A percentile compares a stretch with the other conserved stretches of the same genome.
These are phyloP conservation scores for Blastomyces silverae DNA, from an alignment of 2,329 filamentous ascomycete genomes.

Conservation along the genomic window DNA sequence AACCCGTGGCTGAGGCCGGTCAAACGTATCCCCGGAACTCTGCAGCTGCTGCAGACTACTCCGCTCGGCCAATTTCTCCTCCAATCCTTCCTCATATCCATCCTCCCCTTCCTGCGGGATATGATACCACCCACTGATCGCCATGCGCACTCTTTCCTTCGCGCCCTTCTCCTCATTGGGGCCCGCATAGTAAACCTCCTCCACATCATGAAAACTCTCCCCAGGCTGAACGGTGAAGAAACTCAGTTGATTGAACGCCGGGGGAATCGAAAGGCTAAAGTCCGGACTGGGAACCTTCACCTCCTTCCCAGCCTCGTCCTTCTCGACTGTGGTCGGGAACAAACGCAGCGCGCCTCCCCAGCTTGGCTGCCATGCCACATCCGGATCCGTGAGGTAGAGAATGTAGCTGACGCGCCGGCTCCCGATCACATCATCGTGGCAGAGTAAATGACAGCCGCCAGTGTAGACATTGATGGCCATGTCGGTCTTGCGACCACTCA, in stretches of 20 bases:
- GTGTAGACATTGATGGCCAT: slow-evolving; percentile 99
- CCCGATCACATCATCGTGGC: slow-evolving; percentile 99
- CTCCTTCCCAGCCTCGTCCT: slow-evolving; percentile 62
- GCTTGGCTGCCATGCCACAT: slow-evolving; percentile 77
- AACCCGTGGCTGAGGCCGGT: slow-evolving; percentile 63
- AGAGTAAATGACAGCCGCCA: slow-evolving; percentile 87
- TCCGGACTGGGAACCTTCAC: slow-evolving; percentile 77
- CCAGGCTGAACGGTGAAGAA: slow-evolving; percentile 98
- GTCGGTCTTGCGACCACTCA: slow-evolving; percentile 92
- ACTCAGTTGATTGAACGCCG: slow-evolving; percentile 93
- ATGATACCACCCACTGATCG: slow-evolving; percentile 98
- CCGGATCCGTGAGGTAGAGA: slow-evolving; percentile 87
- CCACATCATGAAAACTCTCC: slow-evolving; percentile 98
- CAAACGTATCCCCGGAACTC: slow-evolving; percentile 83
- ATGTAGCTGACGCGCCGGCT: slow-evolving; percentile 94
- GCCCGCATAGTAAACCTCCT: slow-evolving; percentile 80
- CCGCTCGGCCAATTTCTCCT: slow-evolving; percentile 80
- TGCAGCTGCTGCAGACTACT: slow-evolving; percentile 90
- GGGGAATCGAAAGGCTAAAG: slow-evolving; percentile 74
- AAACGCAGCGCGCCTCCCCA: slow-evolving; percentile 91
- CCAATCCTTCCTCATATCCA: slow-evolving; percentile 78
- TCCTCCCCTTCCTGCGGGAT: slow-evolving; percentile 93
- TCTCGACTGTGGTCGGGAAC: slow-evolving; percentile 63
- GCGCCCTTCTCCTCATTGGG: slow-evolving; percentile 52
- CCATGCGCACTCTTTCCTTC: slow-evolving; percentile 72